Evolutionary conservation across 768 basidiomycete species (phyloP).

Genomic region (Brasilioporus rufonigricans): DNA sequence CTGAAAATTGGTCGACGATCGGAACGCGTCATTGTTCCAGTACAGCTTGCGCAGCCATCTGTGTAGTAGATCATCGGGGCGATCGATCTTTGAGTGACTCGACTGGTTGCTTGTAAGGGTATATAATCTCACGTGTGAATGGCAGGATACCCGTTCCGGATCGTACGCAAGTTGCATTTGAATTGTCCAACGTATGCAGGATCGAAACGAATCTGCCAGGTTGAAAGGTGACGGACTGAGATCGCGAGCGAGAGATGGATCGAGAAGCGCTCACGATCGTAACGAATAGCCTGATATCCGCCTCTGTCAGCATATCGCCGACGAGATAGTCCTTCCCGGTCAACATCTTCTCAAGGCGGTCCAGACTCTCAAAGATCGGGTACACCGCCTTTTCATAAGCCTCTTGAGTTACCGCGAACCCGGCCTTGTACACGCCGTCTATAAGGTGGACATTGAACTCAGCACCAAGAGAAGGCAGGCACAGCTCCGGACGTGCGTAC

Average conservation of each 20-base stretch:
- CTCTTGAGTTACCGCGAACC: constrained; percentile 78
- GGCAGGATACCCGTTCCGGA: constrained; percentile 84
- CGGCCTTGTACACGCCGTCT: constrained; percentile 88
- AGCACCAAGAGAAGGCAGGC: not conserved
- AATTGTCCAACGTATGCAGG: constrained; percentile 90
- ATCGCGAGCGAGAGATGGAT: not conserved
- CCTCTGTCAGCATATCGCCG: constrained; percentile 80
- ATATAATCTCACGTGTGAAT: constrained; percentile 50
- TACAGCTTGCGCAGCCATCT: constrained; percentile 88
- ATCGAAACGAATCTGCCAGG: constrained; percentile 75
- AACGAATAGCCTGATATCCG: constrained; percentile 84
- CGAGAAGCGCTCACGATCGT: constrained; percentile 64
- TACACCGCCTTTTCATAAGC: constrained; percentile 80
- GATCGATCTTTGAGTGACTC: not conserved
- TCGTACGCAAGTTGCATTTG: constrained; percentile 87
- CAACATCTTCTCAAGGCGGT: constrained; percentile 76
- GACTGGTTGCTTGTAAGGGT: not conserved
- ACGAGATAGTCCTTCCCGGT: constrained; percentile 80
- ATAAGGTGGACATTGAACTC: not conserved
- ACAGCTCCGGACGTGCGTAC: constrained; percentile 40
- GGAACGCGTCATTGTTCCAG: constrained; percentile 89
- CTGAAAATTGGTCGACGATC: constrained; percentile 81
- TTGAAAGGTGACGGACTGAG: not conserved
- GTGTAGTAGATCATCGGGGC: not conserved
- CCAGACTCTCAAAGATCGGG: constrained; percentile 75